These are phyloP conservation scores for Dendrobium officinale DNA, from an alignment of 106 monocot genomes.

Conservation along the genomic window DNA sequence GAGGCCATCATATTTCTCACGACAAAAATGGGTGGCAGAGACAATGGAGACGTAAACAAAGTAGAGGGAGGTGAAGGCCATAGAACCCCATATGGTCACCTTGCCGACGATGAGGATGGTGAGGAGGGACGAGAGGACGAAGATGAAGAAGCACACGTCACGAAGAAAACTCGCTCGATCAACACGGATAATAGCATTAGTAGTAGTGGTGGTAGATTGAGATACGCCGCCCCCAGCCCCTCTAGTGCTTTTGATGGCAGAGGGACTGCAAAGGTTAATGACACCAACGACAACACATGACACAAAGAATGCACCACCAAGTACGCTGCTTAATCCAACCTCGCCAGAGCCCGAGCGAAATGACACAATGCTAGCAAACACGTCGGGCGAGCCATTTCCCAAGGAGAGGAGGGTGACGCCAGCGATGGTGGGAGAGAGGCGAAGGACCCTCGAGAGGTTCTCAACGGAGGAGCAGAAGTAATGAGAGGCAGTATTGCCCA, in stretches of 20 bases:
- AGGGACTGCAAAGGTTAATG: constrained; percentile 23
- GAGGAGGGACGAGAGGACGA: constrained; percentile 31
- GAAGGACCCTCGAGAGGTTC: constrained; percentile 36
- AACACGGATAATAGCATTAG: background rate
- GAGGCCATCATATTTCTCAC: constrained; percentile 22
- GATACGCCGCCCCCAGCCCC: background rate
- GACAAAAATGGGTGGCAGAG: constrained; percentile 26
- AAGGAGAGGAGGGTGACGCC: constrained; percentile 73
- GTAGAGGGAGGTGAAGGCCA: constrained; percentile 45
- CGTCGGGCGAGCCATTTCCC: constrained; percentile 75
- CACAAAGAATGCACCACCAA: constrained; percentile 56
- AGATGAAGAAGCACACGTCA: constrained; percentile 42
- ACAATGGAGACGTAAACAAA: constrained; percentile 35
- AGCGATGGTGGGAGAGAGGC: constrained; percentile 60
- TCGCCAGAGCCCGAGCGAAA: constrained; percentile 39
- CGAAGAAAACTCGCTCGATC: constrained; percentile 45
- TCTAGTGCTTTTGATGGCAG: background rate
- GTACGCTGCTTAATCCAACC: constrained; percentile 58
- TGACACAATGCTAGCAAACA: constrained; percentile 65
- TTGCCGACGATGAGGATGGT: constrained; percentile 30
- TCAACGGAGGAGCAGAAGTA: constrained; percentile 81
- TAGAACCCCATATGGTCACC: constrained; percentile 31
- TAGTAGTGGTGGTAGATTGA: background rate
- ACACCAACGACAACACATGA: constrained; percentile 52
- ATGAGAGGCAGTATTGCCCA: constrained; percentile 59